Evolutionary conservation across 1,284 basidiomycete species (phyloP), one percentile per base, ranked within the genome.

Genomic region (Irpex sp.): DNA sequence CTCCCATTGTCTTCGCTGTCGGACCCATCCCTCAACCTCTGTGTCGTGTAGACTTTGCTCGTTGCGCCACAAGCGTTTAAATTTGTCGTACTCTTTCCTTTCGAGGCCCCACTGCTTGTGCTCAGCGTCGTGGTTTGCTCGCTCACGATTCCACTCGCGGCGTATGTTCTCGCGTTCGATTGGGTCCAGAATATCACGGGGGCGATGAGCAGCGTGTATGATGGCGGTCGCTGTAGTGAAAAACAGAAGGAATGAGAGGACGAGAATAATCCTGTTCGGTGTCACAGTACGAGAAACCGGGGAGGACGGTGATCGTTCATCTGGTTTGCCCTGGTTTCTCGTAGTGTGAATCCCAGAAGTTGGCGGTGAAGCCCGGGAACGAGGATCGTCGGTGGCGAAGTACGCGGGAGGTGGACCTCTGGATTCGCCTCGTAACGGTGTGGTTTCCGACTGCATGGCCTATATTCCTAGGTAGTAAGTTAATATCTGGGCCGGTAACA

Each of bases 1-100:
- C 58, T 46, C 17, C 65, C 66, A 36, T 61, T 61, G 59, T 6
- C 15, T 39, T 15, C 15, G 37, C 15, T 63, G 31, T 13, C 49
- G 57, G n/a, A 47, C 65, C 17, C 65, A 64, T 35, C 58, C 46
- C 15, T 61, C 59, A 33, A 49, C 61, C 43, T 65, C 47, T 7
- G 9, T 13, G 7, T 37, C 58, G n/a, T 63, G 61, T n/a, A 57
- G 43, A 26, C 8, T 21, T 26, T 35, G 11, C 53, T 54, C 31
- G 19, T 37, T 49, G 19, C 46, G 43, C 53, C 33, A 26, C 17
- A 26, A 33, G 26, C 5, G 33, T 33, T 54, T 54, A 9, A 54
- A 54, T 21, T 54, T 21, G 53, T 54, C n/a, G 26, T 54, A 35
- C 13, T 54, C 47, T 15, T 50, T 50, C 13, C 47, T 9, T n/a